Conservation (phyloP, 192 early-diverging fungal genomes). For the Rhizophagus prolifer region DNA sequence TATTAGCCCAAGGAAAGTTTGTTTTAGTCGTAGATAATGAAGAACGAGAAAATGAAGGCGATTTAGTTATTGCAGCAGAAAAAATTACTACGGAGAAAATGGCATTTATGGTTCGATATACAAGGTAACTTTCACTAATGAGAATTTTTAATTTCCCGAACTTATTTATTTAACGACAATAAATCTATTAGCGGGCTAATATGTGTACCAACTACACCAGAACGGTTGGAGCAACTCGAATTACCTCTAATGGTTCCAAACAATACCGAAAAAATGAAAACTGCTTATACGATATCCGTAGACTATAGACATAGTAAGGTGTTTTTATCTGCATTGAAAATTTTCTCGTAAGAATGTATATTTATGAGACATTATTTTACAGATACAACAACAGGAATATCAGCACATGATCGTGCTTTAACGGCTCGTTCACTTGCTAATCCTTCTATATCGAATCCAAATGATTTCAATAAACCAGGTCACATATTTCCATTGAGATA, state of each 20-base stretch:
- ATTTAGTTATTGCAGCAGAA: slow-evolving; percentile 96
- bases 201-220: slow-evolving; percentile 80
- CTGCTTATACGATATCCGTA: slow-evolving; percentile 92
- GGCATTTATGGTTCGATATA: slow-evolving; percentile 95
- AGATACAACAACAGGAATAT: slow-evolving; percentile 95
- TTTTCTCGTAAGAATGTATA: background rate
- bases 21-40: slow-evolving; percentile 96
- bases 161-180: background rate
- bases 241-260: slow-evolving; percentile 94
- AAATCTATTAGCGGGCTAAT: slow-evolving; percentile 73
- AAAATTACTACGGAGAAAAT: slow-evolving; percentile 87
- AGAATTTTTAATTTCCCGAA: background rate
- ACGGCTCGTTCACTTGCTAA: slow-evolving; percentile 81
- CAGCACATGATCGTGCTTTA: slow-evolving; percentile 82
- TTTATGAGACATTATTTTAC: background rate
- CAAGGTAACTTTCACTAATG: slow-evolving; percentile 56
- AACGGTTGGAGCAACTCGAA: slow-evolving; percentile 79
- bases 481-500: slow-evolving; percentile 94
- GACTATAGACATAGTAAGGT: slow-evolving; percentile 68
- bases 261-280: slow-evolving; percentile 88
- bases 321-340: background rate
- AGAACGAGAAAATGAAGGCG: slow-evolving; percentile 99
- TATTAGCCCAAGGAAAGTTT: slow-evolving; percentile 73
- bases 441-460: slow-evolving; percentile 55
- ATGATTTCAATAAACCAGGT: slow-evolving; percentile 85